A percentile compares a stretch with the other conserved stretches of the same genome.
These are phyloP conservation scores for Exidia glandulosa DNA, from an alignment of 768 basidiomycete genomes.

Conservation along the genomic window DNA sequence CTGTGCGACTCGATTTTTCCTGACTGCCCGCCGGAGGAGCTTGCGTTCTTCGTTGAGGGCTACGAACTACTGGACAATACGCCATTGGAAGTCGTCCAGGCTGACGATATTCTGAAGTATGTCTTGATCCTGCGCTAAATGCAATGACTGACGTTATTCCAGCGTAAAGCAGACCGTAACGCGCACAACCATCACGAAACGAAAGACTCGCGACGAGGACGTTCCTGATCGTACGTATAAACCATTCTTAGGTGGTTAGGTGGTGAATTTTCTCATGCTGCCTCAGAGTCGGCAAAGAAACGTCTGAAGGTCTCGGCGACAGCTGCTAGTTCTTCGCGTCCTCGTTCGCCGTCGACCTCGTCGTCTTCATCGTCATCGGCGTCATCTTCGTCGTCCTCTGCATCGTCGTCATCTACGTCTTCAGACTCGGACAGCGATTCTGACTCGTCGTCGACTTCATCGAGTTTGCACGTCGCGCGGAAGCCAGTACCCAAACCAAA, in stretches of 20 bases:
- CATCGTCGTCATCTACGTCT: slow-evolving; percentile 10
- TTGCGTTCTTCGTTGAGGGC: not conserved
- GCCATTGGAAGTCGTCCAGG: not conserved
- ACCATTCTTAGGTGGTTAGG: not conserved
- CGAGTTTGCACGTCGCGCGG: slow-evolving; percentile 10
- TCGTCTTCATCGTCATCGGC: slow-evolving; percentile 14
- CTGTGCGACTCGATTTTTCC: not conserved
- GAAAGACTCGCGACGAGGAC: not conserved
- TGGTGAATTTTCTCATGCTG: not conserved
- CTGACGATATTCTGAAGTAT: not conserved
- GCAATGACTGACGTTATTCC: not conserved
- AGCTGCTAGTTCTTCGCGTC: not conserved
- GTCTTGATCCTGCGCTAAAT: not conserved
- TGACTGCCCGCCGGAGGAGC: not conserved
- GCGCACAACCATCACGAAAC: not conserved
- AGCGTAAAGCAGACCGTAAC: not conserved
- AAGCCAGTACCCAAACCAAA: slow-evolving; percentile 9
- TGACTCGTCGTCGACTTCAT: not conserved
- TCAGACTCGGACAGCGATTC: slow-evolving; percentile 12
- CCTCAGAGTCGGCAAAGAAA: not conserved
- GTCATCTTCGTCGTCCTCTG: slow-evolving; percentile 20
- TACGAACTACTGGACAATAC: not conserved
- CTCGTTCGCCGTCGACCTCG: slow-evolving; percentile 3
- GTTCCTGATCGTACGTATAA: not conserved
- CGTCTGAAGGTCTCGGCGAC: not conserved